Evolutionary conservation across 352 stramenopile genomes (phyloP).

Genomic region (Phytopythium kandeliae): DNA sequence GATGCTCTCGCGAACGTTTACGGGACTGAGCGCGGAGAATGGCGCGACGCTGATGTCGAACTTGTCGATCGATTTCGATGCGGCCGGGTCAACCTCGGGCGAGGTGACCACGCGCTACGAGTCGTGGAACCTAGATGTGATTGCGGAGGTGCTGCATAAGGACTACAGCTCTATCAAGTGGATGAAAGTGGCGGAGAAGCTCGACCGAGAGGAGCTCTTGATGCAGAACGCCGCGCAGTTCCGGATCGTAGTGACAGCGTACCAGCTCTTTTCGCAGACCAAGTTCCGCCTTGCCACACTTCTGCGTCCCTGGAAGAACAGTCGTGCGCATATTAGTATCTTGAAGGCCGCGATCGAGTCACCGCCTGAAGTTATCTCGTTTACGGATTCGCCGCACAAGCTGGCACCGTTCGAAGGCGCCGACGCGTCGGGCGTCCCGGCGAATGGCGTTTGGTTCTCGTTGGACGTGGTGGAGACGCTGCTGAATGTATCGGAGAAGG

Average conservation of each 20-base stretch:
- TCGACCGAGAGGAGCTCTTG: slow-evolving; percentile 71
- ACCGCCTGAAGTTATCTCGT: slow-evolving; percentile 74
- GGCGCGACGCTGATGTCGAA: slow-evolving; percentile 76
- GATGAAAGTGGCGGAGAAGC: slow-evolving; percentile 79
- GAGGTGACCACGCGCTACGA: slow-evolving; percentile 23
- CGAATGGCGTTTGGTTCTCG: slow-evolving; percentile 87
- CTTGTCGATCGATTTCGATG: slow-evolving; percentile 73
- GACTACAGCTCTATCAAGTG: slow-evolving; percentile 85
- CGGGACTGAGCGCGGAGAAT: slow-evolving; percentile 52
- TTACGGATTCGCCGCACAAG: slow-evolving; percentile 75
- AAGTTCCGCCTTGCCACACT: slow-evolving; percentile 74
- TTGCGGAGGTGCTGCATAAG: slow-evolving; percentile 79
- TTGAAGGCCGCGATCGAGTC: slow-evolving; percentile 77
- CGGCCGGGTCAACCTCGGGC: slow-evolving; percentile 19
- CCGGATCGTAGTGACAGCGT: slow-evolving; percentile 69
- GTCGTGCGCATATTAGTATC: slow-evolving; percentile 66
- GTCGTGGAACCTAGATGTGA: slow-evolving; percentile 84
- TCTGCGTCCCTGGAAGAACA: slow-evolving; percentile 76
- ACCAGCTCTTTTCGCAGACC: slow-evolving; percentile 74
- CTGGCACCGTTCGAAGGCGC: slow-evolving; percentile 81
- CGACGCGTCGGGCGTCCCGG: slow-evolving; percentile 75
- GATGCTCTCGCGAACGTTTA: slow-evolving; percentile 84
- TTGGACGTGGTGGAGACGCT: slow-evolving; percentile 79
- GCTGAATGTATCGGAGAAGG: slow-evolving; percentile 71
- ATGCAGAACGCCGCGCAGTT: slow-evolving; percentile 61